A percentile compares a stretch with the other conserved stretches of the same genome.
phyloP scores from a whole-genome alignment of 805 yeast genomes.

The Phaffomyces antillensis region DNA sequence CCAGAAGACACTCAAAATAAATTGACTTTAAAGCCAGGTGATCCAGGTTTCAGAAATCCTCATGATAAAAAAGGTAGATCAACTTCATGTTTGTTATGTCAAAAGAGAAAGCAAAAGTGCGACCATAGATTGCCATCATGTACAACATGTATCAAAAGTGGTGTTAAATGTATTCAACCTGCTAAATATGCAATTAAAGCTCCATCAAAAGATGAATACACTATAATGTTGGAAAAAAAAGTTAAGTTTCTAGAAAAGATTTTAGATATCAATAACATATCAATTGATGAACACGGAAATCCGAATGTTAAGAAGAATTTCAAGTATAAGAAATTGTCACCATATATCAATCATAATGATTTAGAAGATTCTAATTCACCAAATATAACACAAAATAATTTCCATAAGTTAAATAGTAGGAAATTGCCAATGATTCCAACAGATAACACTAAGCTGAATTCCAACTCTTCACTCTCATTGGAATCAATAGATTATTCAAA shows the following conservation, averaged over 20 bases:
- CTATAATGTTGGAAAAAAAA: constrained; percentile 47
- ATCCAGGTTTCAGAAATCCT: constrained; percentile 14
- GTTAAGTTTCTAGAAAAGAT: constrained; percentile 44
- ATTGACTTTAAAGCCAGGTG: constrained; percentile 5
- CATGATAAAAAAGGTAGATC: constrained; percentile 48
- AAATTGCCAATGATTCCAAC: constrained; percentile 5
- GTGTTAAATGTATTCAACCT: constrained; percentile 57
- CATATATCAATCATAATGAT: constrained; percentile 20
- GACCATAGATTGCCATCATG: constrained; percentile 60
- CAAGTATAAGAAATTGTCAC: constrained; percentile 33
- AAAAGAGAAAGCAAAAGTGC: constrained; percentile 55
- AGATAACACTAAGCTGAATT: constrained; percentile 2
- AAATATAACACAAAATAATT: constrained; percentile 4
- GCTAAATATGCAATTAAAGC: constrained; percentile 43
- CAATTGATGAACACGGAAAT: constrained; percentile 20
- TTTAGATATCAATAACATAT: constrained; percentile 27
- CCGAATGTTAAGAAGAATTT: constrained; percentile 25
- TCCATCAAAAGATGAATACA: constrained; percentile 49
- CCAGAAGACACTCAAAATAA: background rate
- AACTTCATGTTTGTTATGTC: constrained; percentile 49
- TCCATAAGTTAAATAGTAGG: constrained; percentile 6
- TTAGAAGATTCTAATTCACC: background rate
- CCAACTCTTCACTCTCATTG: constrained; percentile 10
- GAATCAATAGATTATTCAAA: constrained; percentile 33
- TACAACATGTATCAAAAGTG: constrained; percentile 59